phyloP scores from a whole-genome alignment of 306 rosid genomes.

The Ammopiptanthus mongolicus region DNA sequence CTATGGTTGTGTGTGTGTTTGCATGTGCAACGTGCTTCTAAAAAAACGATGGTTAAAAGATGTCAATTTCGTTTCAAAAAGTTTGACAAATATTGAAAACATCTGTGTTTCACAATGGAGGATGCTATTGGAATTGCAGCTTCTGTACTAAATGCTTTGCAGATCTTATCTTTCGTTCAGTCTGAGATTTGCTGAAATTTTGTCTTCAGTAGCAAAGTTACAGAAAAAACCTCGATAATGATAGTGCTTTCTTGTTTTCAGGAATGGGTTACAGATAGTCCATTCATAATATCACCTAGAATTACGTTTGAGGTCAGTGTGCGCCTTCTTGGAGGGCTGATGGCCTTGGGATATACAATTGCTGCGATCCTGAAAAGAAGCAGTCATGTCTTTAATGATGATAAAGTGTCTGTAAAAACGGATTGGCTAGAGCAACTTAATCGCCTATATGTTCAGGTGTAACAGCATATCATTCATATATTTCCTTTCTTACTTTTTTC shows the following conservation, averaged over 20 bases:
- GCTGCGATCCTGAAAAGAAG: slow-evolving; percentile 91
- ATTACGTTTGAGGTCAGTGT: slow-evolving; percentile 96
- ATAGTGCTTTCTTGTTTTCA: slow-evolving; percentile 32
- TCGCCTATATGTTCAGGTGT: slow-evolving; percentile 91
- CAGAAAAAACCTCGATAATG: background rate
- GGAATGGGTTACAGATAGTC: slow-evolving; percentile 99
- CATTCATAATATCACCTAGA: slow-evolving; percentile 97
- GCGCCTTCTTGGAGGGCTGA: slow-evolving; percentile 98
- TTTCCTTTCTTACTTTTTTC: slow-evolving; percentile 12
- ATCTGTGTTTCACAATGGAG: background rate
- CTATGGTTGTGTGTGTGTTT: background rate
- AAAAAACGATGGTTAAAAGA: slow-evolving; percentile 1
- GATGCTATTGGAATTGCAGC: background rate
- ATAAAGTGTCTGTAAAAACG: slow-evolving; percentile 74
- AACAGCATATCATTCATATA: background rate
- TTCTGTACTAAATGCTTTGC: background rate
- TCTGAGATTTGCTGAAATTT: background rate
- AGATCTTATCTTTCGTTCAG: background rate
- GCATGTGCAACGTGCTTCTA: background rate
- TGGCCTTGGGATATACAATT: slow-evolving; percentile 98
- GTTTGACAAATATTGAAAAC: background rate
- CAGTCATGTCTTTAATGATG: slow-evolving; percentile 77
- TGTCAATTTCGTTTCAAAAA: background rate
- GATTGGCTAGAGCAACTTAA: slow-evolving; percentile 97
- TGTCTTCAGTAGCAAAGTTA: slow-evolving; percentile 12